A percentile compares a stretch with the other conserved stretches of the same genome.
These are phyloP conservation scores for Fraxinus anomala DNA, from an alignment of 257 asterid species.

Conservation along the genomic window DNA sequence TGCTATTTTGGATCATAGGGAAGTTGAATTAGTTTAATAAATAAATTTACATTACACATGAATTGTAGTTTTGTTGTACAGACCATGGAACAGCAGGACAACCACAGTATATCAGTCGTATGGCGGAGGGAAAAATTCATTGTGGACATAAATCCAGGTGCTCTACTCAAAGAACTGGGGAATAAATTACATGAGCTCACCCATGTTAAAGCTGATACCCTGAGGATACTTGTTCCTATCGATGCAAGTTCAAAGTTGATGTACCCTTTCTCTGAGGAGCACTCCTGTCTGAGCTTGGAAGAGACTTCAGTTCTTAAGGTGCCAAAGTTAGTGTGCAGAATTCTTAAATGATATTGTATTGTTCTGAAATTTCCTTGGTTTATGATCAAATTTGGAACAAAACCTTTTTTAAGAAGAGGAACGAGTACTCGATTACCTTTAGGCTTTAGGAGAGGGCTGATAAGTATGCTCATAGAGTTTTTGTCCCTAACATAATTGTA, in stretches of 20 bases:
- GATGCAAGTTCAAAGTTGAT: slow-evolving; percentile 64
- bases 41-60: slow-evolving; percentile 11
- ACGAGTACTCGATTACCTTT: neutral
- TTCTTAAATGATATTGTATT: neutral
- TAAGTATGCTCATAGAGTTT: neutral
- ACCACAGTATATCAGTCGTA: slow-evolving; percentile 44
- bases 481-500: neutral
- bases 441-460: neutral
- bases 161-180: slow-evolving; percentile 77
- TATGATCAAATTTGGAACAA: neutral
- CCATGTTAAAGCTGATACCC: slow-evolving; percentile 61
- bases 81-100: slow-evolving; percentile 56
- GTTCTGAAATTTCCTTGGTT: neutral
- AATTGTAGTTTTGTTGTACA: slow-evolving; percentile 25
- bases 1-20: neutral
- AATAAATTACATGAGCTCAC: slow-evolving; percentile 66
- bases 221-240: slow-evolving; percentile 70
- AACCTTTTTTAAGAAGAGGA: neutral
- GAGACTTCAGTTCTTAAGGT: slow-evolving; percentile 62
- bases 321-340: slow-evolving; percentile 3
- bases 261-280: slow-evolving; percentile 80
- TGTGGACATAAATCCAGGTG: slow-evolving; percentile 52
- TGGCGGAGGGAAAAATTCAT: slow-evolving; percentile 74
- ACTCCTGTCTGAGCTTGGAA: slow-evolving; percentile 59
- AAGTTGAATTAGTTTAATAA: neutral